Evolutionary conservation across 2,329 filamentous ascomycete genomes (phyloP), one percentile per base, ranked within the genome.

Genomic region (Blumeria hordei): DNA sequence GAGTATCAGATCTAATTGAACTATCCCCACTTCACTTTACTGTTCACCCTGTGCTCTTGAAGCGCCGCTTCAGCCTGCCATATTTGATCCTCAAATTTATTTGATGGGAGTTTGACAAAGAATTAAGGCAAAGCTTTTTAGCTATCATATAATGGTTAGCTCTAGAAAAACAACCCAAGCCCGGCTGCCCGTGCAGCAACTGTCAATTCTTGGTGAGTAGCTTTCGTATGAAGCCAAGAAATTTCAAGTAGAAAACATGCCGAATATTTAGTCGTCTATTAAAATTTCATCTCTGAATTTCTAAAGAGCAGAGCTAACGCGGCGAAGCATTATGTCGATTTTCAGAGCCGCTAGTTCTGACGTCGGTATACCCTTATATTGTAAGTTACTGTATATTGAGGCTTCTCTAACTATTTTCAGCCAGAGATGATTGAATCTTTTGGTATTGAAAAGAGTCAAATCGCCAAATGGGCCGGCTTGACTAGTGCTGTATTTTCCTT

Each of bases 381-480:
- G 70, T 72, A 57, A 21, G 58, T 58, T 18, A 28, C 43, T 36
- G 12, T 4, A 12, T 16, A 28, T 43, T 5, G 9, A 28, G n/a
- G 3, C 21, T 47, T 18, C 32, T 36, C 58, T 59, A 28, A 63
- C 45, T 57, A 18, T n/a, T 18, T 7, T 73, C 72, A 82, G 59
- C 84, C 84, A 10, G 84, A 88, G 67, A 92, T 94, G 84, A 83
- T 94, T 56, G 75, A 81, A 61, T 82, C 79, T 64, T 87, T 93
- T 59, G 80, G 83, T 9, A 72, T 93, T 14, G 72, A 76, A 7
- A 74, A 79, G 60, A 76, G 83, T 60, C 73, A 86, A 47, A 76
- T 94, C 28, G 84, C 85, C 44, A 83, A 80, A 70, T 90, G 83
- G 82, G 84, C 81, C n/a, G 83, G 83, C 54, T 69, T 86, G 56